Evolutionary conservation across 805 yeast genomes (phyloP).

Genomic region (Candida maesae): DNA sequence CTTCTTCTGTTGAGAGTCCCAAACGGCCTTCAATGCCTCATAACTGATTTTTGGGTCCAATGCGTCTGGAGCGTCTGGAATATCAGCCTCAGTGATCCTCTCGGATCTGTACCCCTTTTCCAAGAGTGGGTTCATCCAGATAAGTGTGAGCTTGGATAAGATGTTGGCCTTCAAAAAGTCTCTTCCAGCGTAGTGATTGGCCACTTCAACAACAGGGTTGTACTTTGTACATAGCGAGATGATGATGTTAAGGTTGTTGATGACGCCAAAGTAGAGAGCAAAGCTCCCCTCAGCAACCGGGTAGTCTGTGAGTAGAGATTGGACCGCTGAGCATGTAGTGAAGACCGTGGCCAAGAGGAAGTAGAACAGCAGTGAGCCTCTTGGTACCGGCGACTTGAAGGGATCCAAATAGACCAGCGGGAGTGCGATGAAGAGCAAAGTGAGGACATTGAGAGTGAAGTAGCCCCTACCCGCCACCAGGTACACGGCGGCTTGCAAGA

Average conservation of each 20-base stretch:
- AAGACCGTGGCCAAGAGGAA: slow-evolving; percentile 60
- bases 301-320: slow-evolving; percentile 30
- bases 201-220: slow-evolving; percentile 39
- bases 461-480: background rate
- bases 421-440: slow-evolving; percentile 27
- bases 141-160: slow-evolving; percentile 72
- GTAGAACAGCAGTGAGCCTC: slow-evolving; percentile 66
- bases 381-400: slow-evolving; percentile 45
- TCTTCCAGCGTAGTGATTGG: slow-evolving; percentile 25
- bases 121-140: slow-evolving; percentile 91
- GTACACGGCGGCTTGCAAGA: slow-evolving; percentile 13
- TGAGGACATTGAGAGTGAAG: slow-evolving; percentile 14
- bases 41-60: slow-evolving; percentile 55
- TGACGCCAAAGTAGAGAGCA: slow-evolving; percentile 20
- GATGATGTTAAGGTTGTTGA: slow-evolving; percentile 10
- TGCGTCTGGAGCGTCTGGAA: slow-evolving; percentile 72
- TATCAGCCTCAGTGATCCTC: slow-evolving; percentile 55
- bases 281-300: slow-evolving; percentile 23
- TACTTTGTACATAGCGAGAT: slow-evolving; percentile 29
- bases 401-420: slow-evolving; percentile 46
- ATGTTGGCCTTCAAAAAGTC: slow-evolving; percentile 63
- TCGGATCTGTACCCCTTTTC: slow-evolving; percentile 57
- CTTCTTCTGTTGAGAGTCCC: slow-evolving; percentile 52
- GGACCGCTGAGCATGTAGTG: slow-evolving; percentile 41
- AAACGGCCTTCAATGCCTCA: slow-evolving; percentile 46